phyloP scores from a whole-genome alignment of 2,329 filamentous ascomycete genomes.

The Pseudogymnoascus sp. region DNA sequence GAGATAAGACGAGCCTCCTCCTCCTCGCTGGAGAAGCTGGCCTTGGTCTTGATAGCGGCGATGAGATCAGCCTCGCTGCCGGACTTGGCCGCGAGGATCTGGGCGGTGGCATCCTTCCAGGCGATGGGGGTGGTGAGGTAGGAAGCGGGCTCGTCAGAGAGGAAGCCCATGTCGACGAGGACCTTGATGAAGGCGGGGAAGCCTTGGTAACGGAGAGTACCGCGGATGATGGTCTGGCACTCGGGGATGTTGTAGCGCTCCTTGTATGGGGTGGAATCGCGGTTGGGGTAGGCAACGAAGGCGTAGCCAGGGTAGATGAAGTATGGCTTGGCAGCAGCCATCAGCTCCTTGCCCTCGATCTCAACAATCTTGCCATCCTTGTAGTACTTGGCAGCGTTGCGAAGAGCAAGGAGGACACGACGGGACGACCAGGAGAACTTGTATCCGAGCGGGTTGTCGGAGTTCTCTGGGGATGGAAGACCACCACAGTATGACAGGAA shows the following conservation, averaged over 20 bases:
- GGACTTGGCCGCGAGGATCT: slow-evolving; percentile 65
- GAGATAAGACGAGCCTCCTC: slow-evolving; percentile 64
- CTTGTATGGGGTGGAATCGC: slow-evolving; percentile 80
- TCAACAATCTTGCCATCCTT: slow-evolving; percentile 69
- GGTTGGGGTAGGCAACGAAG: slow-evolving; percentile 89
- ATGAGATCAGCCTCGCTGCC: slow-evolving; percentile 62
- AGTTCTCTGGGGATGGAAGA: slow-evolving; percentile 63
- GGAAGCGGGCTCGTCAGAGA: slow-evolving; percentile 61
- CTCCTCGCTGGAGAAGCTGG: slow-evolving; percentile 61
- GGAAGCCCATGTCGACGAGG: slow-evolving; percentile 85
- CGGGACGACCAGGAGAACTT: slow-evolving; percentile 74
- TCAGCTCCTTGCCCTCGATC: slow-evolving; percentile 63
- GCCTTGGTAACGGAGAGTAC: slow-evolving; percentile 78
- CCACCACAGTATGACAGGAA: slow-evolving; percentile 86
- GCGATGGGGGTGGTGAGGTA: slow-evolving; percentile 60
- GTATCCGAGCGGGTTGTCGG: slow-evolving; percentile 86
- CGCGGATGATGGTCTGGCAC: slow-evolving; percentile 77
- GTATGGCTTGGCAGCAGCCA: slow-evolving; percentile 84
- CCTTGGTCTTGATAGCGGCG: slow-evolving; percentile 68
- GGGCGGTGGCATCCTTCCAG: slow-evolving; percentile 81
- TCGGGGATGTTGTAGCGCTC: slow-evolving; percentile 87
- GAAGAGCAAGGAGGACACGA: slow-evolving; percentile 79
- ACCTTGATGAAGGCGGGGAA: slow-evolving; percentile 87
- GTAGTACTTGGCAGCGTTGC: slow-evolving; percentile 80
- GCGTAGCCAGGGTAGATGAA: slow-evolving; percentile 82